Evolutionary conservation across 768 basidiomycete species (phyloP).

Genomic region (Xerocomus spinulosus): DNA sequence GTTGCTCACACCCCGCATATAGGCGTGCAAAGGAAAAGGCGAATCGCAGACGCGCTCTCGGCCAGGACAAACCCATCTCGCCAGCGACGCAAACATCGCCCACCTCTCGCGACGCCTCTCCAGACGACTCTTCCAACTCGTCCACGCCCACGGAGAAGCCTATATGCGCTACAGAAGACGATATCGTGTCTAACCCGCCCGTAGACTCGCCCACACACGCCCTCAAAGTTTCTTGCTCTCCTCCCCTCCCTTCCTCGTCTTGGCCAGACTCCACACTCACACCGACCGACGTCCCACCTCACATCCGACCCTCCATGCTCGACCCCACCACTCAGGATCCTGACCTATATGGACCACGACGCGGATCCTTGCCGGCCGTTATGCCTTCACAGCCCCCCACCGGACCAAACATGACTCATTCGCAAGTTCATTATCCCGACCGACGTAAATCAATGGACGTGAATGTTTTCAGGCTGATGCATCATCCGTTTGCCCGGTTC

Average conservation of each 20-base stretch:
- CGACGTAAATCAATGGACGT: conserved; percentile 38
- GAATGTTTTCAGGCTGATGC: conserved; percentile 50
- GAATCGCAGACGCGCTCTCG: conserved; percentile 47
- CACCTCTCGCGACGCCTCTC: conserved; percentile 21
- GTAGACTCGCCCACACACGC: conserved; percentile 11
- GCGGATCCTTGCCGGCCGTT: conserved; percentile 52
- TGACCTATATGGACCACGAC: conserved; percentile 37
- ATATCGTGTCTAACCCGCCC: conserved; percentile 1
- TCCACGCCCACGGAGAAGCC: conserved; percentile 41
- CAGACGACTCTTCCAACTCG: conserved; percentile 29
- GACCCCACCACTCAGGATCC: conserved; percentile 23
- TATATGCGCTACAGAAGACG: conserved; percentile 21
- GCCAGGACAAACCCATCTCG: conserved; percentile 14
- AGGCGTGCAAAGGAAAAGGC: conserved; percentile 85
- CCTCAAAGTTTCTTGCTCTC: conserved; percentile 23
- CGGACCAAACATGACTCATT: conserved; percentile 31
- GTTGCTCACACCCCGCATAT: conserved; percentile 13
- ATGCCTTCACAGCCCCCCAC: conserved; percentile 27
- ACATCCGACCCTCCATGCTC: conserved; percentile 21
- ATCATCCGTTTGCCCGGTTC: conserved; percentile 34
- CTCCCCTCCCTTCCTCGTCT: conserved; percentile 9
- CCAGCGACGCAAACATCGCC: conserved; percentile 11
- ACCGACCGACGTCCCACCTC: conserved; percentile 19
- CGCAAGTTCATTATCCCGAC: conserved; percentile 32
- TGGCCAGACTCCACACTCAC: conserved; percentile 37